Evolutionary conservation across 176 grass and related monocot genomes (phyloP).

Genomic region (Bothriochloa decipiens): DNA sequence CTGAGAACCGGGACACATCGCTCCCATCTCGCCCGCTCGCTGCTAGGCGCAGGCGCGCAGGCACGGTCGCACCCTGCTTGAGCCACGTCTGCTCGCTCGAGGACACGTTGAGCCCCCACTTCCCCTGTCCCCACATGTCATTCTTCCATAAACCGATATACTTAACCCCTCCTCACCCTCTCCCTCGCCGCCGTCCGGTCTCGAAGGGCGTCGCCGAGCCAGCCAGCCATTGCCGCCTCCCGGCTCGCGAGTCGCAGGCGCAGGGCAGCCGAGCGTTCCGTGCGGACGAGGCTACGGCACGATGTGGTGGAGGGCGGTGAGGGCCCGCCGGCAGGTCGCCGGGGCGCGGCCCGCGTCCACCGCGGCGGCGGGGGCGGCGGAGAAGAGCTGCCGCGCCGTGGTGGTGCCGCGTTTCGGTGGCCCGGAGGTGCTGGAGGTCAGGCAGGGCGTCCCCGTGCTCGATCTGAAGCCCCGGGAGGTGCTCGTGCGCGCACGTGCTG

Average conservation of each 20-base stretch:
- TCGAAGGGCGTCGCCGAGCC: conserved; percentile 19
- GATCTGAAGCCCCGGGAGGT: conserved; percentile 85
- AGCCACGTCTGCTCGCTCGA: conserved; percentile 39
- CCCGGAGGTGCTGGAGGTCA: conserved; percentile 86
- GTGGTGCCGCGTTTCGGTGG: conserved; percentile 85
- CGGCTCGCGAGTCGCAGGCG: background rate
- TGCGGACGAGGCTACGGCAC: background rate
- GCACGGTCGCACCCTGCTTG: conserved; percentile 8
- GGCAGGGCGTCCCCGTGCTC: conserved; percentile 60
- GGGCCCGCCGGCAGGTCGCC: conserved; percentile 36
- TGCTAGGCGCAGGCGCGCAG: background rate
- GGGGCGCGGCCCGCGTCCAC: conserved; percentile 34
- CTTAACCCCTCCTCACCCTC: conserved; percentile 23
- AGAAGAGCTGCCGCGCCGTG: conserved; percentile 62
- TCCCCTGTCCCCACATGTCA: conserved; percentile 41
- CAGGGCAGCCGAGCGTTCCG: conserved; percentile 17
- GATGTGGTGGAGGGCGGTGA: conserved; percentile 64
- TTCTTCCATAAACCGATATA: background rate
- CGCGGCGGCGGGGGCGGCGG: conserved; percentile 42
- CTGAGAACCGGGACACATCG: conserved; percentile 58
- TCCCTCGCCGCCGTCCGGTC: conserved; percentile 24
- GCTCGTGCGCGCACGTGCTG: conserved; percentile 83
- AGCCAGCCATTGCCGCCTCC: conserved; percentile 20
- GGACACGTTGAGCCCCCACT: conserved; percentile 29
- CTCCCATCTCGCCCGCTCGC: conserved; percentile 41